Evolutionary conservation across 371 early-diverging fungal genomes (phyloP).

Genomic region (Saksenaea oblongispora): DNA sequence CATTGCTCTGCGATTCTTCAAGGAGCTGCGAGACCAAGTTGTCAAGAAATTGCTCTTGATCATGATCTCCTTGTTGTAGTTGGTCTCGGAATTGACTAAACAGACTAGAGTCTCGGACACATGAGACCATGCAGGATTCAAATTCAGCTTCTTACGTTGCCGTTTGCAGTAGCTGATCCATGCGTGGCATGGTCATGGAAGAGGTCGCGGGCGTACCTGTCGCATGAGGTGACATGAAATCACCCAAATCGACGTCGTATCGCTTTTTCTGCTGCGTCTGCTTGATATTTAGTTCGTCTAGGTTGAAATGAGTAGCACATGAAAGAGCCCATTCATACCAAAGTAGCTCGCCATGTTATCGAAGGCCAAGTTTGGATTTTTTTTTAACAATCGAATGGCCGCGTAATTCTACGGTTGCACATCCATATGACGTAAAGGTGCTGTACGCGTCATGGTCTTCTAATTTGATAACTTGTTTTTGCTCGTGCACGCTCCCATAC

Average conservation of each 20-base stretch:
- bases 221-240: slow-evolving; percentile 38
- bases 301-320: background rate
- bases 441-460: background rate
- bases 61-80: slow-evolving; percentile 40
- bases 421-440: too few relatives aligned
- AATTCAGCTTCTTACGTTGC: slow-evolving; percentile 28
- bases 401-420: background rate
- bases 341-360: slow-evolving; percentile 33
- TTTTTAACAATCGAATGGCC: background rate
- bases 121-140: background rate
- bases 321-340: slow-evolving; percentile 18
- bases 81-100: slow-evolving; percentile 40
- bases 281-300: slow-evolving; percentile 39
- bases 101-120: slow-evolving; percentile 17
- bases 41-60: slow-evolving; percentile 50
- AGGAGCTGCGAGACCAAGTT: slow-evolving; percentile 48
- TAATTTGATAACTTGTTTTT: slow-evolving; percentile 3
- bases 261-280: slow-evolving; percentile 15
- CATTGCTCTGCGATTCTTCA: slow-evolving; percentile 49
- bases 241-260: slow-evolving; percentile 39
- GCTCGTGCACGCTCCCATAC: background rate
- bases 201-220: background rate
- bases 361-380: background rate
- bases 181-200: background rate
- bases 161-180: slow-evolving; percentile 32